Evolutionary conservation across 2,329 filamentous ascomycete genomes (phyloP).

Genomic region (Penicillium verrucosum): DNA sequence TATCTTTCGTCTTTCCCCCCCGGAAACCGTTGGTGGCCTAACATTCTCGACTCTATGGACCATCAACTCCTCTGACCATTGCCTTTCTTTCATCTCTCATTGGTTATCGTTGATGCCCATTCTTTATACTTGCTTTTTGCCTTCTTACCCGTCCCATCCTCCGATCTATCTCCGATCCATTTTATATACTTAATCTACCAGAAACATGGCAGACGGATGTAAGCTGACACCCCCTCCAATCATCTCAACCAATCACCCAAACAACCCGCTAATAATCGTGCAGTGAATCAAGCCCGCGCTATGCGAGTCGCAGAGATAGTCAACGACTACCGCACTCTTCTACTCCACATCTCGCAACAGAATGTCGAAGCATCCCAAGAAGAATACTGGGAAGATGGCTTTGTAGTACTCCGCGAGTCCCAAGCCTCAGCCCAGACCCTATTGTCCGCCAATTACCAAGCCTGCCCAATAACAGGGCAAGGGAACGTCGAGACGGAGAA

Average conservation of each 20-base stretch:
- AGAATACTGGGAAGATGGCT: conserved; percentile 59
- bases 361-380: conserved; percentile 51
- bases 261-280: conserved; percentile 10
- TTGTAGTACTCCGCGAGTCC: conserved; percentile 56
- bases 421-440: conserved; percentile 54
- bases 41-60: conserved; percentile 4
- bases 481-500: conserved; percentile 54
- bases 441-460: conserved; percentile 52
- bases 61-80: conserved; percentile 4
- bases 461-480: conserved; percentile 40
- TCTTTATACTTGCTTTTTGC: conserved; percentile 1
- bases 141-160: not conserved
- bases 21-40: not conserved
- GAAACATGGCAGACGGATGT: conserved; percentile 57
- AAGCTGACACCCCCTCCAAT: conserved; percentile 27
- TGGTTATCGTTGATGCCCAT: conserved; percentile 6
- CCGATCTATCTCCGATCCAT: not conserved
- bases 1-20: conserved; percentile 5
- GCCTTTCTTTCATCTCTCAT: conserved; percentile 6
- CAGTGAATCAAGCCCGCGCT: conserved; percentile 63
- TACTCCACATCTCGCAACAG: conserved; percentile 57
- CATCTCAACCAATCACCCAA: not conserved
- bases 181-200: conserved; percentile 13
- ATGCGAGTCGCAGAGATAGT: conserved; percentile 62
- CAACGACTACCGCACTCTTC: conserved; percentile 61